Evolutionary conservation across 2,329 filamentous ascomycete genomes (phyloP).

Genomic region (Clathrospora elynae): DNA sequence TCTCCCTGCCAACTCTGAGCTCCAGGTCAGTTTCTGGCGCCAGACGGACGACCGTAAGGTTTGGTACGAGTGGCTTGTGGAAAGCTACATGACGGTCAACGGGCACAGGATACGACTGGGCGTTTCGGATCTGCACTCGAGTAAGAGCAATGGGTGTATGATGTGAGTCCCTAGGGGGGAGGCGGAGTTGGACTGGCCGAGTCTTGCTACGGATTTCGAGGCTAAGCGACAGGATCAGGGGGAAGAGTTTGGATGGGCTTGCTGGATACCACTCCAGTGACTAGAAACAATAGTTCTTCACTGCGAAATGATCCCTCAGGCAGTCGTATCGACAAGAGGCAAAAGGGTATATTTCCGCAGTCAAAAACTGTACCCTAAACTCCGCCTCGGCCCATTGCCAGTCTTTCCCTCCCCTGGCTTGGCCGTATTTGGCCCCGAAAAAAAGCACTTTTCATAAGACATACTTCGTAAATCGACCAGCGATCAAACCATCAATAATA

Average conservation of each 20-base stretch:
- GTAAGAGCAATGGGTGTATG: constrained; percentile 47
- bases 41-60: constrained; percentile 94
- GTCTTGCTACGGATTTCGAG: too few species aligned
- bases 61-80: constrained; percentile 98
- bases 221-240: too few species aligned
- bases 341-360: too few species aligned
- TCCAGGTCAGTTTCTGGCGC: constrained; percentile 93
- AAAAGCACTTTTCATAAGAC: too few species aligned
- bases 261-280: neutral
- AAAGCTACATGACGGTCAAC: constrained; percentile 72
- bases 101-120: constrained; percentile 69
- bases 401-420: too few species aligned
- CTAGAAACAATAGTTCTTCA: neutral
- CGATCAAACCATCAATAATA: too few species aligned
- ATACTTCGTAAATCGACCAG: too few species aligned
- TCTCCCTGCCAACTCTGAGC: constrained; percentile 80
- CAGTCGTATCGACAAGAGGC: neutral
- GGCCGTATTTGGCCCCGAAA: too few species aligned
- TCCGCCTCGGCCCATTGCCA: too few species aligned
- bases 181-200: too few species aligned
- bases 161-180: too few species aligned
- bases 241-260: constrained; percentile 2
- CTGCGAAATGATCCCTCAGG: neutral
- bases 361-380: too few species aligned
- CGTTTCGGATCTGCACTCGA: constrained; percentile 49